Percentiles rank a stretch among this genome's conserved stretches.
Conservation (phyloP, 352 stramenopile genomes). For the Blastocystis hominis region DNA sequence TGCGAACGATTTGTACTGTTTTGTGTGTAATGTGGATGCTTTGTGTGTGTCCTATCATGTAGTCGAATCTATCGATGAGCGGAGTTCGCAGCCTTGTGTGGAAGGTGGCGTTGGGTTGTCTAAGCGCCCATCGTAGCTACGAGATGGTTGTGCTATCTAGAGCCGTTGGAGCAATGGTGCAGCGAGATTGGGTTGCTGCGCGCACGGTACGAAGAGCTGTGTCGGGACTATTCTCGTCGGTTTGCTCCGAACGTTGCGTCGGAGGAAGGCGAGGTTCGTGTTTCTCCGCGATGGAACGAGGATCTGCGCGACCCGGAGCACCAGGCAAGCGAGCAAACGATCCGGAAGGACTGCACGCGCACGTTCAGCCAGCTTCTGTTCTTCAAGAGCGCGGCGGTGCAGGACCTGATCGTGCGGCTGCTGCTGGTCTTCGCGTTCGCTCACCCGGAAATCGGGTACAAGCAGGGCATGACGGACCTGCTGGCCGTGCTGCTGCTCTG, state of each 20-base stretch:
- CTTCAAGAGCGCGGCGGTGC: slow-evolving; percentile 22
- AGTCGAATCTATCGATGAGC: slow-evolving; percentile 14
- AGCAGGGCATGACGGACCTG: slow-evolving; percentile 59
- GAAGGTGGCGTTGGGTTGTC: neutral
- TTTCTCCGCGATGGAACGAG: neutral
- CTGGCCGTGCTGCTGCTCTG: slow-evolving; percentile 53
- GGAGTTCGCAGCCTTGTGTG: slow-evolving; percentile 16
- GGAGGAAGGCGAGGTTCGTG: neutral
- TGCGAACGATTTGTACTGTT: neutral
- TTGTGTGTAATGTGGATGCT: neutral
- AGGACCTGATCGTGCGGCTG: slow-evolving; percentile 57
- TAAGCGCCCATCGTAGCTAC: neutral
- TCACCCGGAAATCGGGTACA: slow-evolving; percentile 57
- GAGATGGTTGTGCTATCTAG: neutral
- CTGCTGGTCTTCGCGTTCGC: slow-evolving; percentile 53
- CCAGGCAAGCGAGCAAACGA: neutral
- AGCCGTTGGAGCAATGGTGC: neutral
- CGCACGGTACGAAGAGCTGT: neutral
- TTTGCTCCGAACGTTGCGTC: neutral
- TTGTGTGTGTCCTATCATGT: neutral
- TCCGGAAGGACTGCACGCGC: slow-evolving; percentile 40
- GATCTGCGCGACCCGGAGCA: neutral
- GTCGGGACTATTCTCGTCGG: neutral
- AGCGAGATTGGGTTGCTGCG: neutral
- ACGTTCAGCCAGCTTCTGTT: slow-evolving; percentile 49